These are phyloP conservation scores for Clathrospora elynae DNA, from an alignment of 2,329 filamentous ascomycete genomes.

Conservation along the genomic window DNA sequence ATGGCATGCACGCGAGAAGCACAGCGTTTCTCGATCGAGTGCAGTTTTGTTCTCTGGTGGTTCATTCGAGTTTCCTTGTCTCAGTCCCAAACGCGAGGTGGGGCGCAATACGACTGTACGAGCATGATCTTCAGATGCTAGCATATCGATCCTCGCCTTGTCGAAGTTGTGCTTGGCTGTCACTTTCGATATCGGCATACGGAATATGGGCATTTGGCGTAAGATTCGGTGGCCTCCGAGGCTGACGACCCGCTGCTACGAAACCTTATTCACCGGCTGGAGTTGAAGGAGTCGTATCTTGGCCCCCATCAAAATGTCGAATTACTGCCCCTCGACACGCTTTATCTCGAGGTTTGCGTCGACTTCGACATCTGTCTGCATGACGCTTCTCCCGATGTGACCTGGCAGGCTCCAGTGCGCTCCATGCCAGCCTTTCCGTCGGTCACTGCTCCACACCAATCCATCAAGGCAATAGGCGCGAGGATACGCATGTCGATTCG, in stretches of 20 bases:
- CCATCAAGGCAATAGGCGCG: constrained; percentile 10
- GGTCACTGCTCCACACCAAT: constrained; percentile 12
- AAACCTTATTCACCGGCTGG: constrained; percentile 25
- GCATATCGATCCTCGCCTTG: constrained; percentile 21
- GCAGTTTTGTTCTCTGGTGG: constrained; percentile 12
- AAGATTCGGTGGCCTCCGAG: constrained; percentile 42
- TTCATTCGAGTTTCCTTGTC: constrained; percentile 14
- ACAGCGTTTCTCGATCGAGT: constrained; percentile 16
- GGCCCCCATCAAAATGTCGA: constrained; percentile 3
- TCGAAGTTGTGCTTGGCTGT: constrained; percentile 24
- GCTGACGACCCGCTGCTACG: constrained; percentile 34
- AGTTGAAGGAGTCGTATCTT: constrained; percentile 5
- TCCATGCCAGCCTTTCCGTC: constrained; percentile 24
- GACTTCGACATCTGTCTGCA: background rate
- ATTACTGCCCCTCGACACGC: background rate
- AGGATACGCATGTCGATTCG: constrained; percentile 37
- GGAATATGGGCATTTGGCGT: constrained; percentile 35
- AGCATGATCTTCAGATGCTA: constrained; percentile 29
- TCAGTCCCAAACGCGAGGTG: constrained; percentile 25
- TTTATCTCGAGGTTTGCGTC: constrained; percentile 2
- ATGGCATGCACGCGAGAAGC: constrained; percentile 20
- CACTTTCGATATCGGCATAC: constrained; percentile 27
- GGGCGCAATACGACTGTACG: constrained; percentile 20
- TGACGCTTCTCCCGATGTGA: constrained; percentile 11
- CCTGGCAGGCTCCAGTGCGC: constrained; percentile 17